Base-by-base conservation (phyloP, 164 flowering plant genomes). In the Berberis thunbergii region DNA sequence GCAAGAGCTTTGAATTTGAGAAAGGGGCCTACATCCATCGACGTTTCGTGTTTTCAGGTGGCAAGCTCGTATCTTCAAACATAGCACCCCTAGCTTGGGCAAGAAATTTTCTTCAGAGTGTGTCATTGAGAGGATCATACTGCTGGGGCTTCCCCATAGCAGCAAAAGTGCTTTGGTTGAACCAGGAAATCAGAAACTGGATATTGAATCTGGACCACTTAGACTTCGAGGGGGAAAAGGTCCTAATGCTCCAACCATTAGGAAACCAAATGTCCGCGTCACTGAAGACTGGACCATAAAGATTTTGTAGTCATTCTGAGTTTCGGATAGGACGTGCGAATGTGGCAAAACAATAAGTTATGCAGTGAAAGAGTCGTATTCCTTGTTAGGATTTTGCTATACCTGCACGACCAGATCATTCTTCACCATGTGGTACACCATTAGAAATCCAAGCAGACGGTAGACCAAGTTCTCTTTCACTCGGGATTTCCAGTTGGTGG, bases 1-100 rank as follows among this genome's bases (percentile, higher is more conserved):
- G 99, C 59, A 88, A 83, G 79, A 89, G 92, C 83, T 89, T 81
- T 71, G 89, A 85, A 12, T 95, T 89, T 64, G 67, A 73, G 68
- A 66, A 78, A 61, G 99, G 98, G 11, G 92, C 89, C 39, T 89
- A 73, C 76, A 84, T 91, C 64, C 98, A 95, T 67, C 91, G 96
- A 7, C 86, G 78, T 10, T 95, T 95, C 59, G 72, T 85, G 13
- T 95, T 86, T 73, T 75, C 90, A 13, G 72, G 82, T 43, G 96
- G 97, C 12, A 80, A 73, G 65, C 91, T 95, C 45, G 69, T 77
- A 62, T 91, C 98, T 45, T 39, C 75, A 50, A 84, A 77, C 62
- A 2, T 78, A 4, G 82, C 75, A 11, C 67, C 84, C 3, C 76
- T 44, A 12, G 64, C 41, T 40, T 67, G 5, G 76, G 80, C 40